These are phyloP conservation scores for Magnaporthales sp. DNA, from an alignment of 2,329 filamentous ascomycete genomes.

Conservation along the genomic window DNA sequence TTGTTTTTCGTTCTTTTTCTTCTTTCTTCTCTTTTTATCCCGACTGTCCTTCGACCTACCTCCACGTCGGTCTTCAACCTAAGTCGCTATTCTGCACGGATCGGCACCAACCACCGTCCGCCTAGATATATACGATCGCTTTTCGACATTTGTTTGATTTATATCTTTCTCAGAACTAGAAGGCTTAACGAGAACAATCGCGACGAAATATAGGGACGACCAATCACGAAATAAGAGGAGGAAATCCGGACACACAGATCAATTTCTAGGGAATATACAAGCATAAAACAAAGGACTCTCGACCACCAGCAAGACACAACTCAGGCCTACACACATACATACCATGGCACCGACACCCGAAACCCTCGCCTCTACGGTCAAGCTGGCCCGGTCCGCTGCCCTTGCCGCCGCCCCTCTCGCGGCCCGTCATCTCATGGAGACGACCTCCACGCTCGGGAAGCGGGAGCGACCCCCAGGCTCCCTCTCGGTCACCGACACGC, in stretches of 20 bases:
- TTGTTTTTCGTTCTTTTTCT: background rate
- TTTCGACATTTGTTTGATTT: background rate
- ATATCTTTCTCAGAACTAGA: background rate
- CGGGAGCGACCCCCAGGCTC: constrained; percentile 23
- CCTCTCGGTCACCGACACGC: constrained; percentile 56
- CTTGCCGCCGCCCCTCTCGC: constrained; percentile 21
- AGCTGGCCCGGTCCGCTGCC: constrained; percentile 3
- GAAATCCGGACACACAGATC: background rate
- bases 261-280: too few relatives aligned
- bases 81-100: background rate
- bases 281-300: background rate
- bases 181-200: background rate
- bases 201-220: background rate
- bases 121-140: background rate
- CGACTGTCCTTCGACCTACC: background rate
- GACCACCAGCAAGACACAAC: background rate
- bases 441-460: background rate
- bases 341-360: constrained; percentile 3
- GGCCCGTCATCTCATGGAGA: constrained; percentile 21
- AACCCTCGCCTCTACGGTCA: background rate
- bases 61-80: background rate
- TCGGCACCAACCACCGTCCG: background rate
- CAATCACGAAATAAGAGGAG: background rate
- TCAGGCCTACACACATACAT: background rate
- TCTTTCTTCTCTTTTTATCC: background rate